phyloP scores from a whole-genome alignment of 2,329 filamentous ascomycete species.

The Neopestalotiopsis clavispora region DNA sequence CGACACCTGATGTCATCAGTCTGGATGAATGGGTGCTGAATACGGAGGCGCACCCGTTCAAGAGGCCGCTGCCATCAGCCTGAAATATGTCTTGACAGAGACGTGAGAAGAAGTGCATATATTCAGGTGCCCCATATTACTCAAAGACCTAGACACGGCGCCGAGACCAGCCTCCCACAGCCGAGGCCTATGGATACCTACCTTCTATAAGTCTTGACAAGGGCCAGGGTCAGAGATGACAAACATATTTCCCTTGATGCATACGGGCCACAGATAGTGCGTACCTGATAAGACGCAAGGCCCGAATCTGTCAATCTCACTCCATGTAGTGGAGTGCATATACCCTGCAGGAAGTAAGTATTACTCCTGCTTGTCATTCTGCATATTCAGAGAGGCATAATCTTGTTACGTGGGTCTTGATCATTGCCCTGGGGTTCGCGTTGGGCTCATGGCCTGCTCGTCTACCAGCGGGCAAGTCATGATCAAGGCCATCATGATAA shows the following conservation, averaged over 20 bases:
- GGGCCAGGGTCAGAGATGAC: background rate
- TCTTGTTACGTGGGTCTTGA: no score
- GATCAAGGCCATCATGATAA: no score
- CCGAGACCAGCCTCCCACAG: background rate
- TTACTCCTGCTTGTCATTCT: background rate
- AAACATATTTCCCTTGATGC: background rate
- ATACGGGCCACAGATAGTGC: background rate
- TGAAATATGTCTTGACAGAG: background rate
- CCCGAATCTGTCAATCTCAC: background rate
- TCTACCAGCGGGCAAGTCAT: no score
- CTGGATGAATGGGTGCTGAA: slow-evolving; percentile 73
- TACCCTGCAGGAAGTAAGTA: background rate
- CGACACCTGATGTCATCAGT: slow-evolving; percentile 64
- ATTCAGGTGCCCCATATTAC: background rate
- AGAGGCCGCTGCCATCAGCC: slow-evolving; percentile 40
- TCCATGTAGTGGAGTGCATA: background rate
- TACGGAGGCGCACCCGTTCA: slow-evolving; percentile 66
- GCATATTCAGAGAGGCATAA: background rate
- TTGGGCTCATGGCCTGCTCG: no score
- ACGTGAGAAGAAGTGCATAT: background rate
- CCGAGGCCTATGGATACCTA: no score
- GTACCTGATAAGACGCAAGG: background rate
- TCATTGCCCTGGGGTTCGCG: no score
- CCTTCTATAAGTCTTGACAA: background rate
- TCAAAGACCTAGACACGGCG: background rate